Evolutionary conservation across 768 basidiomycete species (phyloP).

Genomic region (Mycena kentingensis): DNA sequence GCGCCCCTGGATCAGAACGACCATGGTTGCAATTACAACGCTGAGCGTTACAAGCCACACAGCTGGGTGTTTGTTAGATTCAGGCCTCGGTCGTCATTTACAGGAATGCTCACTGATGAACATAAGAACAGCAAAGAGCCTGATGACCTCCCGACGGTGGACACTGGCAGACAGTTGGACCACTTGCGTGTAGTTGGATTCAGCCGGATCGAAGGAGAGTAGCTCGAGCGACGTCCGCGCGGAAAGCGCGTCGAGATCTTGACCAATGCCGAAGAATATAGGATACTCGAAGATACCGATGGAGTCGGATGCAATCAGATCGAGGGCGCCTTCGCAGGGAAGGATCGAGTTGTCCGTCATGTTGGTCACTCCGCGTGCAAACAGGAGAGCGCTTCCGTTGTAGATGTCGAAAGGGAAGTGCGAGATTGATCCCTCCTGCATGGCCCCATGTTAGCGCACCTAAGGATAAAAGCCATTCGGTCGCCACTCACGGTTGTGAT

Average conservation of each 20-base stretch:
- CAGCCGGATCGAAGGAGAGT: neutral
- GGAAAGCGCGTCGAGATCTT: slow-evolving; percentile 1
- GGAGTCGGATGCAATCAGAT: neutral
- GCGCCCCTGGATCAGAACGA: slow-evolving; percentile 1
- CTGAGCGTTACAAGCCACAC: slow-evolving; percentile 1
- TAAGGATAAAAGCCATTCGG: neutral
- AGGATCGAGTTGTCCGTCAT: slow-evolving; percentile 3
- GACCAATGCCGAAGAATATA: neutral
- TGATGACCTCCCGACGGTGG: neutral
- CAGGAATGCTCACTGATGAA: neutral
- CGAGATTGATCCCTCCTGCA: slow-evolving; percentile 1
- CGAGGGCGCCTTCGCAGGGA: neutral
- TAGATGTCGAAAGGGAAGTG: slow-evolving; percentile 1
- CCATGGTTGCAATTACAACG: neutral
- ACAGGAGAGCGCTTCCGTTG: neutral
- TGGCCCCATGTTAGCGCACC: neutral
- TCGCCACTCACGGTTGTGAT: neutral
- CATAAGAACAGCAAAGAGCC: neutral
- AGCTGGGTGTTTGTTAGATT: neutral
- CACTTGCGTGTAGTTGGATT: neutral
- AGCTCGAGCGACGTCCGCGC: slow-evolving; percentile 1
- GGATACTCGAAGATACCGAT: neutral
- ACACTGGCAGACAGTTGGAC: neutral
- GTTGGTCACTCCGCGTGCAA: neutral
- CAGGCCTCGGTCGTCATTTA: neutral